Evolutionary conservation across 441 rosid species (phyloP).

Genomic region (Arabidopsis hybrid): DNA sequence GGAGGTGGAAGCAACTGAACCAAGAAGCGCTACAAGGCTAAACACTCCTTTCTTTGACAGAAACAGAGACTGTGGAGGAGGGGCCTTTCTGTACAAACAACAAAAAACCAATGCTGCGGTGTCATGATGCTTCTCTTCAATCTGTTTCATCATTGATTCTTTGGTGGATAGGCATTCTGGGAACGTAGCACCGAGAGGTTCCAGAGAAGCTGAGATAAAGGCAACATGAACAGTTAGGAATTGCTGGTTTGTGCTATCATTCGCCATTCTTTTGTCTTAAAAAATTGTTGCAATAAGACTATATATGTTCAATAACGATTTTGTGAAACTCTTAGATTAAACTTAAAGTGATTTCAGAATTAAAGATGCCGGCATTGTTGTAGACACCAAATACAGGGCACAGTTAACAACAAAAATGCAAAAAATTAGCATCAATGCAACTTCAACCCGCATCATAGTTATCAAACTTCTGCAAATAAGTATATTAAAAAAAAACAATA

Average conservation of each 20-base stretch:
- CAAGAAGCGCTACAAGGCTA: constrained; percentile 72
- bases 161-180: constrained; percentile 45
- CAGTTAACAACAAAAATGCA: neutral
- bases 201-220: constrained; percentile 50
- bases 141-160: constrained; percentile 56
- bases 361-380: neutral
- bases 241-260: neutral
- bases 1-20: constrained; percentile 49
- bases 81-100: constrained; percentile 31
- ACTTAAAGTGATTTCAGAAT: neutral
- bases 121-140: constrained; percentile 45
- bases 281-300: neutral
- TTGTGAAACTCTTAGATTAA: neutral
- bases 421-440: neutral
- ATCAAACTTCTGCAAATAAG: neutral
- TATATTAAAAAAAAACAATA: neutral
- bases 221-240: neutral
- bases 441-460: neutral
- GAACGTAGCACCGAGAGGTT: constrained; percentile 24
- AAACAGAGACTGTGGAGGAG: constrained; percentile 14
- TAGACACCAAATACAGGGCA: neutral
- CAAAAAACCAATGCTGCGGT: constrained; percentile 59
- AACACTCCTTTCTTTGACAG: constrained; percentile 47
- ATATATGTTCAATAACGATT: neutral
- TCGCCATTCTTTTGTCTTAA: neutral